Base-by-base conservation (phyloP, 148 eudicot species). In the Rhododendron ferrugineum region DNA sequence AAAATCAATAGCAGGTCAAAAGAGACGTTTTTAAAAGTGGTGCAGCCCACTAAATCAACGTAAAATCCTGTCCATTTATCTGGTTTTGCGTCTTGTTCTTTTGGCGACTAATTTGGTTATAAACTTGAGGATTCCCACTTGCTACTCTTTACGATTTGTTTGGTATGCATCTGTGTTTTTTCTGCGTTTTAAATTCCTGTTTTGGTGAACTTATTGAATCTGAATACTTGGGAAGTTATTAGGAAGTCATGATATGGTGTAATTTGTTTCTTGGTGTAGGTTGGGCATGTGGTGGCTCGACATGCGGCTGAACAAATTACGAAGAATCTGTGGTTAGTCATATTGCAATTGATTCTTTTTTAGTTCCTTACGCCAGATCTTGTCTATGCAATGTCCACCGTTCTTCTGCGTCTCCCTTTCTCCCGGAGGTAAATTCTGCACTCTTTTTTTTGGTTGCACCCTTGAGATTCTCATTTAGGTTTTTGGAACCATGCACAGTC, bases 231-330 rank as follows among this genome's bases (percentile, higher is more conserved):
- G 14, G 32, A n/a, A 23, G 28, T 66, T 66, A 26, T 1, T 66
- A 26, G 73, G 73, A 11, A 11, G 18, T n/a, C n/a, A n/a, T 68
- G 16, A 68, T 68, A 30, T 30, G 36, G 37, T 11, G 36, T n/a
- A n/a, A n/a, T 30, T 68, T 68, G 74, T 68, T 68, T 68, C 74
- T 3, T 68, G 36, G 36, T 30, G 82, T 87, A 93, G 99, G 97
- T 96, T 86, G 98, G 92, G 72, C 99, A 96, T 92, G 97, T 85
- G 73, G 96, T 96, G 86, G 99, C 97, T 56, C 90, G 99, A 49
- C 99, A 96, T 86, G 84, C 89, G 30, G 99, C 97, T 0, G 99
- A 96, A 86, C 90, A 89, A 83, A 91, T 96, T 84, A 91, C 95
- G 9, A 92, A 93, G 86, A 91, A 91, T 85, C 37, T 96, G 79